phyloP scores from a whole-genome alignment of 176 grass and related monocot genomes.

The Triticum aestivum region IWGSC_CS_RefSeq_v2.1 NC_057795.1:685908345-685908844 shows the following conservation, averaged over 20 bases:
- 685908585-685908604: neutral
- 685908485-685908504: conserved; percentile 53
- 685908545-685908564: neutral
- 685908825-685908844: neutral
- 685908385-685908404: neutral
- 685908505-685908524: conserved; percentile 37
- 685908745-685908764: neutral
- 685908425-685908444: conserved; percentile 1
- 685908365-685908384: neutral
- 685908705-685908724: conserved; percentile 43
- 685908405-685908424: neutral
- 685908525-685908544: neutral
- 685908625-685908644: neutral
- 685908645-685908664: neutral
- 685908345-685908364: neutral
- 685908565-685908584: too few relatives aligned
- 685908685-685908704: neutral
- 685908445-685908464: conserved; percentile 14
- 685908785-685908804: neutral
- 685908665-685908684: neutral
- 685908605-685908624: neutral
- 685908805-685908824: neutral
- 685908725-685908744: conserved; percentile 49
- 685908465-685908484: conserved; percentile 33
- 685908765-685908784: neutral